Evolutionary conservation across 2,329 filamentous ascomycete species (phyloP).

Genomic region (Colletotrichum ledebouriae): DNA sequence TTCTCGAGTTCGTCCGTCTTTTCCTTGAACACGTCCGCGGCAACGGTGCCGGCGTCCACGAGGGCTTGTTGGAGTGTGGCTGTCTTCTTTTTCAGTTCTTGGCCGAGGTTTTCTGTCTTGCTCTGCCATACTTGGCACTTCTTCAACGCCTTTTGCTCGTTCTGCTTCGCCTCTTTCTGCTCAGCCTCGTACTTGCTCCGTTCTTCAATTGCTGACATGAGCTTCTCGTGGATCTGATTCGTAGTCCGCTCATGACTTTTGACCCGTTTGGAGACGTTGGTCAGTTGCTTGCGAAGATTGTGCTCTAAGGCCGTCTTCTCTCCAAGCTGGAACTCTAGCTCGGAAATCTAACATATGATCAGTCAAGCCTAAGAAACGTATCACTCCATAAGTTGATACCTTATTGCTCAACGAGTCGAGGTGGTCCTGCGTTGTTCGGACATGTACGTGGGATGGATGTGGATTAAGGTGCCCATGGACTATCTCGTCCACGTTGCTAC

Average conservation of each 20-base stretch:
- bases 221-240: slow-evolving; percentile 59
- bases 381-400: slow-evolving; percentile 45
- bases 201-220: slow-evolving; percentile 65
- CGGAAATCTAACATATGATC: slow-evolving; percentile 50
- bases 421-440: slow-evolving; percentile 39
- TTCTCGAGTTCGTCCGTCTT: slow-evolving; percentile 58
- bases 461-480: slow-evolving; percentile 34
- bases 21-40: slow-evolving; percentile 50
- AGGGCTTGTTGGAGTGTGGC: slow-evolving; percentile 53
- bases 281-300: slow-evolving; percentile 41
- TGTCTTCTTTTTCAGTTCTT: slow-evolving; percentile 53
- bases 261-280: slow-evolving; percentile 51
- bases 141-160: slow-evolving; percentile 53
- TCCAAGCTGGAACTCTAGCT: slow-evolving; percentile 53
- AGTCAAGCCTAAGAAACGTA: not conserved
- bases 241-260: slow-evolving; percentile 61
- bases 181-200: slow-evolving; percentile 63
- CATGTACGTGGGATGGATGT: slow-evolving; percentile 24
- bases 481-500: slow-evolving; percentile 26
- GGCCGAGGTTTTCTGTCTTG: slow-evolving; percentile 55
- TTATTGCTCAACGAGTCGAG: slow-evolving; percentile 56
- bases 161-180: slow-evolving; percentile 56
- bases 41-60: slow-evolving; percentile 43
- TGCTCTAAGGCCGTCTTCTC: slow-evolving; percentile 47
- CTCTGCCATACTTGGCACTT: slow-evolving; percentile 54